Evolutionary conservation across 192 early-diverging fungal genomes (phyloP).

Genomic region (Rhizophagus clarus): DNA sequence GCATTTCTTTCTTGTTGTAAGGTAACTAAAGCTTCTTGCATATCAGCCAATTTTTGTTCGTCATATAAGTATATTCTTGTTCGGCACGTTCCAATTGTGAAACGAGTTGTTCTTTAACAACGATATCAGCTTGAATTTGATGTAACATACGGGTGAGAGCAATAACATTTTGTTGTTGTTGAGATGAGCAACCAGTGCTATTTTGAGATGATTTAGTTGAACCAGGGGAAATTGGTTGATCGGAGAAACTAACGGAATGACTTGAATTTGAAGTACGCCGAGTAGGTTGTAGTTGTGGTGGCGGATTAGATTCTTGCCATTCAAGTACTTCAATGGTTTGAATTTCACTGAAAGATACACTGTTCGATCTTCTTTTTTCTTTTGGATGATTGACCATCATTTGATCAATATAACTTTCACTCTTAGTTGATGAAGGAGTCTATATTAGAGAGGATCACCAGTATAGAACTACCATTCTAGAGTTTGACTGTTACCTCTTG

Average conservation of each 20-base stretch:
- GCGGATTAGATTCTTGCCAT: constrained; percentile 25
- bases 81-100: constrained; percentile 57
- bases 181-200: constrained; percentile 25
- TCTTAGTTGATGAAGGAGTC: constrained; percentile 28
- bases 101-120: constrained; percentile 63
- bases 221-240: constrained; percentile 5
- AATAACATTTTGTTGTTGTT: constrained; percentile 36
- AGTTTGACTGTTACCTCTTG: constrained; percentile 97
- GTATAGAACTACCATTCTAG: constrained; percentile 49
- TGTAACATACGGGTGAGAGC: constrained; percentile 47
- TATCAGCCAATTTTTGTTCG: constrained; percentile 65
- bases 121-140: constrained; percentile 62
- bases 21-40: constrained; percentile 60
- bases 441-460: too few relatives aligned
- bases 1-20: constrained; percentile 63
- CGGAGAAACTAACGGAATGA: constrained; percentile 26
- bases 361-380: constrained; percentile 28
- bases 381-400: constrained; percentile 5
- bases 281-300: constrained; percentile 9
- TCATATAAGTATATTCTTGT: constrained; percentile 59
- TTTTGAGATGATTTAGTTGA: constrained; percentile 25
- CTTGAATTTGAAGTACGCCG: constrained; percentile 29
- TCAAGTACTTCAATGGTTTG: constrained; percentile 28
- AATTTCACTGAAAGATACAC: constrained; percentile 29
- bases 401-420: constrained; percentile 35